These are phyloP conservation scores for Aspergillus viridinutans DNA, from an alignment of 2,329 filamentous ascomycete species.

Conservation along the genomic window DNA sequence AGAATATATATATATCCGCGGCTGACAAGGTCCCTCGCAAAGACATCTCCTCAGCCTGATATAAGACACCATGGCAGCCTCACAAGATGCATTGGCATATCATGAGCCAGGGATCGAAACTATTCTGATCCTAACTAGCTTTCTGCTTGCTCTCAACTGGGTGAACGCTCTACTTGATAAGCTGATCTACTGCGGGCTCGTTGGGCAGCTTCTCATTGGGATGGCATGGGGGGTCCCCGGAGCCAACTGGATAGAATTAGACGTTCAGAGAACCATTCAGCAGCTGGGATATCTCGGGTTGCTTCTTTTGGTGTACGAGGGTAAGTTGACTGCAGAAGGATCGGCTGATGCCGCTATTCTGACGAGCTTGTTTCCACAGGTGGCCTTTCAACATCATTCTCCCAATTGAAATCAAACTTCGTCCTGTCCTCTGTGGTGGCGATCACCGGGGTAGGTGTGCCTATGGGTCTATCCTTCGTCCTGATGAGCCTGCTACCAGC, in stretches of 20 bases:
- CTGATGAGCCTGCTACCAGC: slow-evolving; percentile 49
- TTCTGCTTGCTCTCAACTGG: slow-evolving; percentile 60
- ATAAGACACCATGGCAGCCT: neutral
- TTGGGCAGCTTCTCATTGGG: slow-evolving; percentile 68
- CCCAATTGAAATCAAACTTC: slow-evolving; percentile 56
- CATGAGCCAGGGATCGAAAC: slow-evolving; percentile 58
- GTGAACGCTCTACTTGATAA: slow-evolving; percentile 56
- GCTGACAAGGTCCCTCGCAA: no score
- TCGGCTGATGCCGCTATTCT: neutral
- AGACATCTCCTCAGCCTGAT: neutral
- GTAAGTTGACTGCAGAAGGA: slow-evolving; percentile 27
- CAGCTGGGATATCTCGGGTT: slow-evolving; percentile 69
- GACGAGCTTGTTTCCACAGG: slow-evolving; percentile 5
- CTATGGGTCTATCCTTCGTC: slow-evolving; percentile 63
- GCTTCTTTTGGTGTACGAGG: slow-evolving; percentile 69
- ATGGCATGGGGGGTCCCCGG: slow-evolving; percentile 67
- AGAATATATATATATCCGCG: neutral
- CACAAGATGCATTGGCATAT: slow-evolving; percentile 46
- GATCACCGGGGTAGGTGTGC: slow-evolving; percentile 59
- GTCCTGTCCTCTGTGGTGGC: slow-evolving; percentile 60
- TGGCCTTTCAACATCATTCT: slow-evolving; percentile 34
- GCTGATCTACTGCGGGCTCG: slow-evolving; percentile 63
- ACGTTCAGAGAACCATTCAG: slow-evolving; percentile 54
- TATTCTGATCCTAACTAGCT: slow-evolving; percentile 58
- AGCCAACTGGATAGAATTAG: slow-evolving; percentile 52